These are phyloP conservation scores for Tricholoma hemisulphureum DNA, from an alignment of 768 basidiomycete genomes.

Conservation along the genomic window DNA sequence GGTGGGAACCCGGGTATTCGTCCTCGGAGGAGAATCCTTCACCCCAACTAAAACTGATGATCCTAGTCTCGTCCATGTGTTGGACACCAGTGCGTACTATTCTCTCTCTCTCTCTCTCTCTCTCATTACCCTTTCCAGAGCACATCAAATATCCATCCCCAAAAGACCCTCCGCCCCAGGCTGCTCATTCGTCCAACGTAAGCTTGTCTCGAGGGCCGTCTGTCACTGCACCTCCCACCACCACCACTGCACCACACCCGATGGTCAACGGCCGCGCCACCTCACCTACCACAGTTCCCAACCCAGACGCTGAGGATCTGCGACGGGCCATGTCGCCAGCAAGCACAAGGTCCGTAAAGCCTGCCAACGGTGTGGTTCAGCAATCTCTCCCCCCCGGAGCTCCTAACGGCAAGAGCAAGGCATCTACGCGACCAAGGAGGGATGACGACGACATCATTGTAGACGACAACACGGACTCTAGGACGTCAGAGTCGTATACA, in stretches of 20 bases:
- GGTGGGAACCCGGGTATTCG: slow-evolving; percentile 83
- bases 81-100: slow-evolving; percentile 83
- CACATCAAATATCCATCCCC: slow-evolving; percentile 26
- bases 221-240: slow-evolving; percentile 23
- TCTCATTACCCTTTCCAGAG: slow-evolving; percentile 14
- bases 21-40: slow-evolving; percentile 93
- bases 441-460: slow-evolving; percentile 41
- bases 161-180: slow-evolving; percentile 20
- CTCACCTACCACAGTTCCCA: slow-evolving; percentile 55
- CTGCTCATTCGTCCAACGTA: slow-evolving; percentile 12
- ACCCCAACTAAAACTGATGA: slow-evolving; percentile 73
- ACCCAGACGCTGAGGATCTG: slow-evolving; percentile 50
- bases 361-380: slow-evolving; percentile 44
- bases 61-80: slow-evolving; percentile 77
- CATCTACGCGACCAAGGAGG: slow-evolving; percentile 48
- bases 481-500: slow-evolving; percentile 41
- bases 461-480: slow-evolving; percentile 57
- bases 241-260: slow-evolving; percentile 19
- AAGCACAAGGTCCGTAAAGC: slow-evolving; percentile 42
- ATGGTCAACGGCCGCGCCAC: slow-evolving; percentile 50
- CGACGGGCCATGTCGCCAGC: slow-evolving; percentile 70
- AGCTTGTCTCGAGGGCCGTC: slow-evolving; percentile 47
- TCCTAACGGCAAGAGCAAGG: slow-evolving; percentile 47
- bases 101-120: neutral
- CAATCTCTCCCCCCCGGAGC: slow-evolving; percentile 25